Conservation (phyloP, 192 early-diverging fungal genomes). For the Coemansia sp. region DNA sequence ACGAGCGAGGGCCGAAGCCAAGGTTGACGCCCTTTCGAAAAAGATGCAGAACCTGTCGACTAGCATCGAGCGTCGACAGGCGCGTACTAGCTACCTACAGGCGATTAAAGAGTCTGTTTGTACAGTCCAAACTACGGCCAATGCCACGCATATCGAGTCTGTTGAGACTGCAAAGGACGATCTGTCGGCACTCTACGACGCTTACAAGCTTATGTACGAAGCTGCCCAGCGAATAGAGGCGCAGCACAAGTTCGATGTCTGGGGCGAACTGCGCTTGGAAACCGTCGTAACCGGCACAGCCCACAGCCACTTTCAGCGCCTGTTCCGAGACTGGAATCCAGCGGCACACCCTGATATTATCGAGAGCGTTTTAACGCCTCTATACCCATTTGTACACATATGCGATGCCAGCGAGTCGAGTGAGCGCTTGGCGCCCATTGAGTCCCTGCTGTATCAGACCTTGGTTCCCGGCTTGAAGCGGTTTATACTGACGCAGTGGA, state of each 20-base stretch:
- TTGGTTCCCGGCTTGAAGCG: constrained; percentile 34
- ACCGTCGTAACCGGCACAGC: constrained; percentile 19
- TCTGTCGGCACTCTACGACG: constrained; percentile 9
- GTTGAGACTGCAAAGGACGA: not conserved
- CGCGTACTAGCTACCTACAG: constrained; percentile 20
- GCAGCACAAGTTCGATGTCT: constrained; percentile 28
- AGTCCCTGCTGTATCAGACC: constrained; percentile 29
- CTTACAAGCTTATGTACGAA: constrained; percentile 13
- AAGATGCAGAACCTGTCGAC: constrained; percentile 12
- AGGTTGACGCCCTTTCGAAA: not conserved
- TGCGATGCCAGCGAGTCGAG: not conserved
- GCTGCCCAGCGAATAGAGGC: constrained; percentile 6
- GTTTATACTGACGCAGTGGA: constrained; percentile 40
- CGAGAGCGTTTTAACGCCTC: constrained; percentile 16
- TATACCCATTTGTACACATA: constrained; percentile 9
- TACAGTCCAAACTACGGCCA: not conserved
- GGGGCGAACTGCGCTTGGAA: constrained; percentile 43
- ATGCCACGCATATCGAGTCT: not conserved
- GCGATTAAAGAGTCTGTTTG: constrained; percentile 16
- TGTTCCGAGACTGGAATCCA: constrained; percentile 28
- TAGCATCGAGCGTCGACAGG: constrained; percentile 8
- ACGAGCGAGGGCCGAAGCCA: not conserved
- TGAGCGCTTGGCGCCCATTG: constrained; percentile 30
- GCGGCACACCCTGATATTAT: constrained; percentile 4
- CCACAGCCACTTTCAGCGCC: constrained; percentile 5